Evolutionary conservation across 2,329 filamentous ascomycete genomes (phyloP), one percentile per base, ranked within the genome.

Genomic region (Bipolaris cookei): DNA sequence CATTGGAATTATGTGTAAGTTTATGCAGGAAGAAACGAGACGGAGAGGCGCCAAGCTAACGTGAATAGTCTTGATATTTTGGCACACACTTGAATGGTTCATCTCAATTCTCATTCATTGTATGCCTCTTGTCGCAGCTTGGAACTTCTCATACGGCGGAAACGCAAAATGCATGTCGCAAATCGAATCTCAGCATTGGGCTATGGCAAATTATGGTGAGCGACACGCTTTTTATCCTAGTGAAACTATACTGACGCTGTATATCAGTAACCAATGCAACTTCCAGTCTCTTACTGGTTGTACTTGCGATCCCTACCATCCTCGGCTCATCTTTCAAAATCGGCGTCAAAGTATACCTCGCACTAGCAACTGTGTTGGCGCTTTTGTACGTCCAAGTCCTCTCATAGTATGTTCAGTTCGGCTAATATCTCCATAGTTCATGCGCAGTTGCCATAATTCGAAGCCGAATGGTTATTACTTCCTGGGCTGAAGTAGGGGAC

Each of bases 61-160:
- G 7, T 20, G 13, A 7, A 5, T 37, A 69, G 64, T 52, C 28
- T 34, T 62, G 8, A 48, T 59, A 0, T 41, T 76, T 18, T 63
- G 70, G 18, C 79, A 81, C 47, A 77, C 73, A 1, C 52, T 82
- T 4, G 67, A 76, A 21, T 81, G 80, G 67, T 68, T 74, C 8
- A 68, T 75, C 6, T 80, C 80, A 0, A 61, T 81, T 32, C 74
- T 83, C 10, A 79, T 82, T 60, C 73, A 78, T 38, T 83, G 81
- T 55, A 59, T 75, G 14, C 80, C 81, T 1, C 69, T 83, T n/a
- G 56, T 65, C 4, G 79, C 79, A 4, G 71, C 72, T 3, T 84
- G 82, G 82, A 69, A 81, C 53, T 34, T 46, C 23, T 45, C 34
- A 5, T 46, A 28, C 25, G 42, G 28, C 10, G n/a, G 37, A 16